Percentiles rank a stretch among this genome's conserved stretches.
These are phyloP conservation scores for Lactarius trivialis DNA, from an alignment of 768 basidiomycete species.

Conservation along the genomic window DNA sequence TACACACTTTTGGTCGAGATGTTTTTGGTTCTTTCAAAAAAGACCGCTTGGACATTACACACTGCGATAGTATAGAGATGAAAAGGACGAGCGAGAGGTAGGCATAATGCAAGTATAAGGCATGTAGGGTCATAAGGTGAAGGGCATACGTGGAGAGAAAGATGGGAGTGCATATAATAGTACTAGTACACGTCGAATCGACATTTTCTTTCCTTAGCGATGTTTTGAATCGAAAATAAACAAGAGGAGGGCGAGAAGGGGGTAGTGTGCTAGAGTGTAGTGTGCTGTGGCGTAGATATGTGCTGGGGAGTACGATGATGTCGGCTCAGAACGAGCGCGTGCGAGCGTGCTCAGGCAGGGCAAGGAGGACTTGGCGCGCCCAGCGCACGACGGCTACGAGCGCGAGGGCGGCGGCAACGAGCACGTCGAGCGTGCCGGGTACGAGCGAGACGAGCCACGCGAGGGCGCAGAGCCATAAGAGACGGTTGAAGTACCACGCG, in stretches of 20 bases:
- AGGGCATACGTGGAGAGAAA: background rate
- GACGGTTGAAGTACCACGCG: constrained; percentile 14
- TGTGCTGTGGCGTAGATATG: background rate
- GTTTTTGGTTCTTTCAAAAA: background rate
- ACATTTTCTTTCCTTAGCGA: background rate
- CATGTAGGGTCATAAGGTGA: background rate
- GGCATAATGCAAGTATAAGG: no score
- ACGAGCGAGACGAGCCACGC: constrained; percentile 17
- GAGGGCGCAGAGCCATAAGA: constrained; percentile 9
- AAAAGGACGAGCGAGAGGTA: background rate
- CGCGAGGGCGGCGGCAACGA: background rate
- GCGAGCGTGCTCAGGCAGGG: background rate
- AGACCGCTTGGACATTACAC: background rate
- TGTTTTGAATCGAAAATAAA: background rate
- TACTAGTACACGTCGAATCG: background rate
- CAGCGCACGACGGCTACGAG: background rate
- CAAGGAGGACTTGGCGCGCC: background rate
- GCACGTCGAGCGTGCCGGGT: background rate
- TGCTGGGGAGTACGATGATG: background rate
- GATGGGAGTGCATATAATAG: background rate
- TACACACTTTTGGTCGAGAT: background rate
- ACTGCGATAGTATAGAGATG: background rate
- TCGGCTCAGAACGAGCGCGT: background rate
- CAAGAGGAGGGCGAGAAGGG: background rate
- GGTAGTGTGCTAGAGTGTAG: background rate